These are phyloP conservation scores for Puccinia coronata DNA, from an alignment of 1,284 basidiomycete species.

Conservation along the genomic window DNA sequence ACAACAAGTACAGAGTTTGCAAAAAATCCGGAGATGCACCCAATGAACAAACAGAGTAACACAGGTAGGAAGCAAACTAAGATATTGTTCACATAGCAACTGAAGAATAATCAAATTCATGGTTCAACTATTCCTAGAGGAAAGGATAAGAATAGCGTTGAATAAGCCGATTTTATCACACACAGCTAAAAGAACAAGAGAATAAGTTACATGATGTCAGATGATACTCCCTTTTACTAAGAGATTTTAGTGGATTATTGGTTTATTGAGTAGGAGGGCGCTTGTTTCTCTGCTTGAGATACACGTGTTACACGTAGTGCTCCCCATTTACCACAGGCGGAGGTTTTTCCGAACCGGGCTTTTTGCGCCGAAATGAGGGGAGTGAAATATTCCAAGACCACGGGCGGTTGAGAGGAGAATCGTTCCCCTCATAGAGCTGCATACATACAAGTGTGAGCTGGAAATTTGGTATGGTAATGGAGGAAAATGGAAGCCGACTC, in stretches of 20 bases:
- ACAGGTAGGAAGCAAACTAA: no score
- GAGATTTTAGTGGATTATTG: not conserved
- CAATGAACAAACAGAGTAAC: not conserved
- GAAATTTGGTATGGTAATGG: not conserved
- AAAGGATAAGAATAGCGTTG: slow-evolving; percentile 2
- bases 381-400: not conserved
- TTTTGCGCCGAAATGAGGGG: not conserved
- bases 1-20: not conserved
- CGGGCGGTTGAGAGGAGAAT: slow-evolving; percentile 19
- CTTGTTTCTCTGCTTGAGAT: not conserved
- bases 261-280: not conserved
- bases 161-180: not conserved
- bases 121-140: not conserved
- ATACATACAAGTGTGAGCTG: not conserved
- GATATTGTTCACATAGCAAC: no score
- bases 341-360: not conserved
- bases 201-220: not conserved
- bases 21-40: not conserved
- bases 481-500: not conserved
- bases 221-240: not conserved
- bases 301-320: slow-evolving; percentile 4
- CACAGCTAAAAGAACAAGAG: not conserved
- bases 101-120: no score
- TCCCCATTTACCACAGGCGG: not conserved
- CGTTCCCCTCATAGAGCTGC: slow-evolving; percentile 4